Evolutionary conservation across 2,329 filamentous ascomycete genomes (phyloP), one percentile per base, ranked within the genome.

Genomic region (Zopfia rhizophila): DNA sequence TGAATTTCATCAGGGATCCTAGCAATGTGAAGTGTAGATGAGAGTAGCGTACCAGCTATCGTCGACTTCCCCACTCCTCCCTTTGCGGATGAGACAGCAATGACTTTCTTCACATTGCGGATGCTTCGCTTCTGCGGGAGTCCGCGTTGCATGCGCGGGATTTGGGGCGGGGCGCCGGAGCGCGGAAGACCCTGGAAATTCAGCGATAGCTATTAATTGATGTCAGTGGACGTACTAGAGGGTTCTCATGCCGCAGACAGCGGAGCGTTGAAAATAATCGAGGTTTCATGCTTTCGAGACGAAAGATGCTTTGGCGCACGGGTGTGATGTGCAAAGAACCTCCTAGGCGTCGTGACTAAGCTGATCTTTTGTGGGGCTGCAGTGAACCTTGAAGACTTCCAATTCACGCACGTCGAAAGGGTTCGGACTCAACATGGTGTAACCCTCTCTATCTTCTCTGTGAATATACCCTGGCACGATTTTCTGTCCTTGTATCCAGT

Each of bases 21-120:
- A n/a, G n/a, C n/a, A n/a, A n/a, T n/a, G n/a, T 17, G 10, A 16
- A 40, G 28, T 11, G 11, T 37, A 6, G 22, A 29, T 37, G 8
- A 8, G 28, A 43, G 27, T 12, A 43, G 24, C 70, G 39, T 63
- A 90, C 90, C 88, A 48, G 93, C 87, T 31, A 97, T 86, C 6
- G 94, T 99, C 59, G 91, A 96, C 70, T 99, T 99, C 1, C 94
- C 94, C 0, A 99, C 94, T n/a, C 94, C 94, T 2, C 94, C 94
- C 68, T 99, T 99, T 11, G 94, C 94, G 1, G 92, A 97, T 3
- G 91, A 96, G 11, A 99, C 90, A n/a, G 92, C 91, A 48, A 99
- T 84, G n/a, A 97, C 86, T 69, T 96, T 96, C 56, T 85, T 83
- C 17, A 99, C 93, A 68, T 92, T 86, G 18, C 83, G 82, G 58